Evolutionary conservation across 108 stramenopile species (phyloP).

Genomic region (Hondaea fermentalgiana): DNA sequence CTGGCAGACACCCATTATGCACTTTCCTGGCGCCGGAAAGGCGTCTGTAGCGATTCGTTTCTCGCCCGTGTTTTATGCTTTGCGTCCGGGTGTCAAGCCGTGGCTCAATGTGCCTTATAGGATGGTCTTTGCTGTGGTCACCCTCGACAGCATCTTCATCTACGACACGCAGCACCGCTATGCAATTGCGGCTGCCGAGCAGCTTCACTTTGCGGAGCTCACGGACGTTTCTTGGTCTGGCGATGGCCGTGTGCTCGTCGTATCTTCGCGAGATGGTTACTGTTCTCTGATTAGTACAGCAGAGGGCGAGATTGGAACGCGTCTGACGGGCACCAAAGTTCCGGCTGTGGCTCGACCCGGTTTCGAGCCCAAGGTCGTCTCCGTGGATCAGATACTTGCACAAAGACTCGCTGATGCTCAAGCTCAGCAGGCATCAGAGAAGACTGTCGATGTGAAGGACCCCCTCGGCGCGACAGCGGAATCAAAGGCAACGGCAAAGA

Average conservation of each 20-base stretch:
- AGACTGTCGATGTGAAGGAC: too few species aligned
- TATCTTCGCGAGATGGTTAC: slow-evolving; percentile 46
- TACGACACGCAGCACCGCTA: slow-evolving; percentile 50
- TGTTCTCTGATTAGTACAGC: slow-evolving; percentile 35
- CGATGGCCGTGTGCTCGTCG: slow-evolving; percentile 20
- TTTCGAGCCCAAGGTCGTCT: too few species aligned
- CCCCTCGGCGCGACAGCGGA: too few species aligned
- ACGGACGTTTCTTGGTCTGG: slow-evolving; percentile 48
- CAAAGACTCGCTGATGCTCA: too few species aligned
- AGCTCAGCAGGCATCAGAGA: too few species aligned
- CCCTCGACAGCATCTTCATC: slow-evolving; percentile 38
- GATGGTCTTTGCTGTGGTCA: slow-evolving; percentile 45
- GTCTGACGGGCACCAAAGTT: slow-evolving; percentile 24
- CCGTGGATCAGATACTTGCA: not conserved
- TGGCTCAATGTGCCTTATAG: slow-evolving; percentile 38
- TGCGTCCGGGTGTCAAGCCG: slow-evolving; percentile 15
- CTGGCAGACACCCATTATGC: slow-evolving; percentile 30
- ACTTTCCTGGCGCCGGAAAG: slow-evolving; percentile 32
- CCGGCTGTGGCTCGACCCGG: slow-evolving; percentile 24
- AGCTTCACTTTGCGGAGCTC: slow-evolving; percentile 42
- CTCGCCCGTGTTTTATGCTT: slow-evolving; percentile 37
- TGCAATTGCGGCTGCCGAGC: slow-evolving; percentile 33
- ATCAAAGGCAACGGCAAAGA: too few species aligned
- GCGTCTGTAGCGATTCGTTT: slow-evolving; percentile 47
- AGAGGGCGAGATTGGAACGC: slow-evolving; percentile 31